Evolutionary conservation across 495 filamentous ascomycete genomes (phyloP), one percentile per base, ranked within the genome.

Genomic region (Aspergillus sclerotiicarbonarius): DNA sequence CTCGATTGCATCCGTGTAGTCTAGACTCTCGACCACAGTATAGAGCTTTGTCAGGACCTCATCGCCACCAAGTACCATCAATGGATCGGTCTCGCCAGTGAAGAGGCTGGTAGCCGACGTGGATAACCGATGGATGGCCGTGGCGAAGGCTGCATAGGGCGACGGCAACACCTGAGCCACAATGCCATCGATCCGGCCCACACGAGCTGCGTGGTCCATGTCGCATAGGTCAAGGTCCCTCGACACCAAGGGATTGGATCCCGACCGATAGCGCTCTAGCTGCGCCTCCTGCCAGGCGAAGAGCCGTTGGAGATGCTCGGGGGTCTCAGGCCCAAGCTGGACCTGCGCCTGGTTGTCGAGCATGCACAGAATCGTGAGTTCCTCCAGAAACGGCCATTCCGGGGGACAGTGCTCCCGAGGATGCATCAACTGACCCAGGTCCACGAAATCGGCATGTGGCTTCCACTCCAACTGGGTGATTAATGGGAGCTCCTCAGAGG

Each of bases 11-110:
- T 63, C 53, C 30, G 54, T 45, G 32, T 56, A 63, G 16, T 53
- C n/a, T 7, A 39, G 29, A 18, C 29, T 7, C 4, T 53, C 35
- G 62, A 32, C 19, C n/a, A 56, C 30, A 12, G 59, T 60, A 46
- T 78, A 75, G 39, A 75, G 51, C 1, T 52, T 16, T 3, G 55
- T 59, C 12, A 75, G 44, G 6, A 55, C 25, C 21, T 67, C 60
- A 29, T 70, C 65, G n/a, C 64, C 35, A 25, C 68, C 46, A 2
- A 70, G 50, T 0, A 75, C 13, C 6, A 72, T 63, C 0, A 80
- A 62, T 0, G 72, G 61, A 31, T 65, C 53, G 6, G 51, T 50
- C 15, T 60, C 48, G 9, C 44, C 63, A 20, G 62, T 56, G 6
- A 55, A 39, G 29, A 61, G 8, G 18, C 6, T 15, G n/a, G 48